phyloP scores from a whole-genome alignment of 108 stramenopile genomes.

The Conticribra guillardii region DNA sequence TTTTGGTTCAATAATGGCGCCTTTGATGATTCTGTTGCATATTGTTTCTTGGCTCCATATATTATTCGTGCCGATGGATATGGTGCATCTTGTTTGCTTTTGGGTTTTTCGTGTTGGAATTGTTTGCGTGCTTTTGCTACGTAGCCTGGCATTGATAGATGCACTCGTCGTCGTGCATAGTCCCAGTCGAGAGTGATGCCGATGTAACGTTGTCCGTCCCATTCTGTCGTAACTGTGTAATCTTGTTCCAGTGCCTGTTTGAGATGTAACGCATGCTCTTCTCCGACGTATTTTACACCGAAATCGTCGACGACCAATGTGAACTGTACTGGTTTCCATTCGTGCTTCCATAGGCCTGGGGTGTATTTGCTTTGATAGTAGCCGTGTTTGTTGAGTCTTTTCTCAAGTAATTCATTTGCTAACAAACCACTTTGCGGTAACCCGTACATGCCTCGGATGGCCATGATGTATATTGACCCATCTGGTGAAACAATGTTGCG shows the following conservation, averaged over 20 bases:
- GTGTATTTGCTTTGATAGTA: too few relatives aligned
- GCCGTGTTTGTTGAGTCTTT: background rate
- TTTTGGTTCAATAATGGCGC: background rate
- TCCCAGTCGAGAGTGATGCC: too few relatives aligned
- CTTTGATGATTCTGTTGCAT: background rate
- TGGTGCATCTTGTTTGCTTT: background rate
- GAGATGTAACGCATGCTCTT: too few relatives aligned
- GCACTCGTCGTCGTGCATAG: too few relatives aligned
- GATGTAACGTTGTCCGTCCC: background rate
- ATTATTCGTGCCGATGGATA: background rate
- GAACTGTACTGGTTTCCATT: constrained; percentile 3
- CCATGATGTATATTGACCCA: background rate
- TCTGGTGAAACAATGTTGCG: background rate
- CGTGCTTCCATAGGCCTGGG: too few relatives aligned
- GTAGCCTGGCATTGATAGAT: too few relatives aligned
- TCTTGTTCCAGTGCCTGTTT: too few relatives aligned
- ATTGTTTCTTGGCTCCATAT: constrained; percentile 7
- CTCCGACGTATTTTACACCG: constrained; percentile 7
- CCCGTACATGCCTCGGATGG: too few relatives aligned
- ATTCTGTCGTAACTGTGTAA: background rate
- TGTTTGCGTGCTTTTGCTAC: background rate
- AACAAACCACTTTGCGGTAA: background rate
- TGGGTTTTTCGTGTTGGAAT: background rate
- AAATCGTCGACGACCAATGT: constrained; percentile 8
- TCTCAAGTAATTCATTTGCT: constrained; percentile 1